A percentile compares a stretch with the other conserved stretches of the same genome.
These are phyloP conservation scores for Lepidium sativum DNA, from an alignment of 345 rosid genomes.

Conservation along the genomic window DNA sequence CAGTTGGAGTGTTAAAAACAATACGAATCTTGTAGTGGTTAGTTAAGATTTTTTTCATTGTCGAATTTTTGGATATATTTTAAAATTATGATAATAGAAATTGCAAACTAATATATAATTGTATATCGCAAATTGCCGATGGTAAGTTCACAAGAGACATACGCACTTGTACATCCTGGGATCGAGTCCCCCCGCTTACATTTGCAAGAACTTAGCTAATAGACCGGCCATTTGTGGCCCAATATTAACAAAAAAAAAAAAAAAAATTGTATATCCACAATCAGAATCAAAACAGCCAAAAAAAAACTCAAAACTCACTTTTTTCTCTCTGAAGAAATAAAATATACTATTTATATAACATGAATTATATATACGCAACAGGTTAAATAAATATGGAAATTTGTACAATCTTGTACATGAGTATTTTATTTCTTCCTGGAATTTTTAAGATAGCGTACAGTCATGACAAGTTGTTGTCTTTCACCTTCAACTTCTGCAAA, in stretches of 20 bases:
- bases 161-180: no score
- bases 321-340: background rate
- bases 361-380: background rate
- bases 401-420: conserved; percentile 11
- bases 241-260: no score
- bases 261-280: background rate
- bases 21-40: no score
- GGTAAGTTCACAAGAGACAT: no score
- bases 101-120: background rate
- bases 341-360: background rate
- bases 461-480: conserved; percentile 86
- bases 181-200: no score
- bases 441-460: conserved; percentile 60
- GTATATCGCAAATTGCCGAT: no score
- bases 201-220: no score
- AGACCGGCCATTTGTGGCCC: no score
- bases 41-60: background rate
- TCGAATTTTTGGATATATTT: background rate
- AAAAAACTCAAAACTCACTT: conserved; percentile 3
- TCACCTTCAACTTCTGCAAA: conserved; percentile 97
- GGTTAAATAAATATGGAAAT: background rate
- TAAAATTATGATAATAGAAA: background rate
- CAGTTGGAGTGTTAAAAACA: background rate
- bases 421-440: conserved; percentile 39
- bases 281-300: background rate